Base-by-base conservation (phyloP, 305 asterid species). In the Fraxinus baroniana region DNA sequence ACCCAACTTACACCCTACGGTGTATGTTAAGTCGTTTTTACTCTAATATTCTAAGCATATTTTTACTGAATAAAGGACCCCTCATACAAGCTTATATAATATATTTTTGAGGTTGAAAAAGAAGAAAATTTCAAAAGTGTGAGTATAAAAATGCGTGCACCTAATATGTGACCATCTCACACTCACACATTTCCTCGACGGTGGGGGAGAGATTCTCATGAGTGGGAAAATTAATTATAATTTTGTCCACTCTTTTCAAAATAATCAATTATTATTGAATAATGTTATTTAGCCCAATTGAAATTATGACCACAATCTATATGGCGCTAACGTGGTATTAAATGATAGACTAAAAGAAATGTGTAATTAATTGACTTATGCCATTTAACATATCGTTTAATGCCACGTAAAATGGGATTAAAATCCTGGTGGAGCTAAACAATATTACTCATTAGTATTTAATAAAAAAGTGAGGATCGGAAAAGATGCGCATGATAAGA, bases 401-500 rank as follows among this genome's bases (percentile, higher is more conserved):
- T 36, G 41, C 0, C 41, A 36, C 39, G 39, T 36, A 36, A 36
- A 36, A 5, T 36, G 39, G 39, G 39, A 1, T 36, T 36, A 36
- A 0, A 36, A 36, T 36, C 9, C 0, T 7, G 0, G 9, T 36
- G 41, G 2, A 1, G 41, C 9, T 36, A 36, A 36, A 36, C 1
- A 36, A 0, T 8, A 36, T 36, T 36, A 7, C 2, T 36, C 41
- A 6, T 7, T 36, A 2, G 8, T 41, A 41, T 26, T 68, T 24
- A 66, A 9, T 28, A 7, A 26, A 68, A 66, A 28, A 68, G 74
- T 12, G 0, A 36, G 74, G 37, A 26, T 80, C 32, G 33, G 37
- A 80, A 26, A 71, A 71, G 72, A 71, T 71, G 83, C 55, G 72
- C 72, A 80, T 32, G 78, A 76, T 28, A 5, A 70, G 39, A 28